Base-by-base conservation (phyloP, 768 basidiomycete genomes). In the Lyophyllum decastes region DNA sequence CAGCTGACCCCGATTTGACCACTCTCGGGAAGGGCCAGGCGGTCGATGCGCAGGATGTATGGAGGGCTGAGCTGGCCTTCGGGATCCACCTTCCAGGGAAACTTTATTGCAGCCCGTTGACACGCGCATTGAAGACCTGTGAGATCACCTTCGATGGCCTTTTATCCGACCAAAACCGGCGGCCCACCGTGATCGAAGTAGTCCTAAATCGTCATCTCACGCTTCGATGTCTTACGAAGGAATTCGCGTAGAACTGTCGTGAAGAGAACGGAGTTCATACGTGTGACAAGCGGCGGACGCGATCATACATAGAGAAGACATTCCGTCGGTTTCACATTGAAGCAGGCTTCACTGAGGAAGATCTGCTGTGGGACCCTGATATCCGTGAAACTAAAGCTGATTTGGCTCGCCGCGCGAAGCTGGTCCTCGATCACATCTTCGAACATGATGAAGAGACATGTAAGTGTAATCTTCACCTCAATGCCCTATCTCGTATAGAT, bases 251-350 rank as follows among this genome's bases (percentile, higher is more conserved):
- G 90, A 79, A 87, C 55, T 81, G 84, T 47, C 82, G 89, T 22
- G 90, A 92, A 68, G 80, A 79, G 59, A 82, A 83, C 58, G 84
- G 89, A 0, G 78, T 82, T 1, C 88, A 91, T 58, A 90, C 89
- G 0, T 90, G 89, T 63, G 90, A 92, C 67, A 82, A 82, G 61
- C 82, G 90, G 17, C 75, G 76, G 24, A 73, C 78, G 3, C 76
- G 72, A 27, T 76, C 81, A 0, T 76, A 82, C 51, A 85, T 92
- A 54, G 63, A 67, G 0, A 55, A 57, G 0, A 61, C 76, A 7
- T 90, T 83, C 66, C 85, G 87, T 0, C 66, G 69, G 2, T 86
- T 86, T 64, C 64, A 55, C 4, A 78, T 90, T 49, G 87, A 92
- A 61, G 62, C 70, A 1, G 82, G 77, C 0, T 82, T 93, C 52